Evolutionary conservation across 2,329 filamentous ascomycete genomes (phyloP).

Genomic region (Neofusicoccum laricinum): DNA sequence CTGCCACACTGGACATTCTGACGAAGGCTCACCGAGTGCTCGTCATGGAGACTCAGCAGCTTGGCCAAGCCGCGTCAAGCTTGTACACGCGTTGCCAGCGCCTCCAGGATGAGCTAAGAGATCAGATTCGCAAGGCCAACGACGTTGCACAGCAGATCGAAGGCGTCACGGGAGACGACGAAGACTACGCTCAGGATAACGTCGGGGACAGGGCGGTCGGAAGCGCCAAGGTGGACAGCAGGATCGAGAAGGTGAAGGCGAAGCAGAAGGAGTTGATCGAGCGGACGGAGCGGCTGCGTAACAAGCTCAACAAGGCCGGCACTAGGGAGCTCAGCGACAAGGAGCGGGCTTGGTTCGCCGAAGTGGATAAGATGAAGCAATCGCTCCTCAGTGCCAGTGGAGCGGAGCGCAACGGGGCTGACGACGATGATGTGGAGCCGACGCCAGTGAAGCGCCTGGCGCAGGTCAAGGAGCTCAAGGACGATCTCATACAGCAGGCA

Average conservation of each 20-base stretch:
- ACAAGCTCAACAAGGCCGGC: conserved; percentile 44
- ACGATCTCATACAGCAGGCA: conserved; percentile 43
- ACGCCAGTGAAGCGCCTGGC: conserved; percentile 52
- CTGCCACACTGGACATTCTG: conserved; percentile 68
- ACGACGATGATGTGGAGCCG: conserved; percentile 30
- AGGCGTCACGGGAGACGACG: conserved; percentile 60
- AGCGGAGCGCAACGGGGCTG: conserved; percentile 12
- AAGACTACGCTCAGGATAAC: conserved; percentile 43
- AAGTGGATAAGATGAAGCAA: conserved; percentile 46
- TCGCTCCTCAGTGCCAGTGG: conserved; percentile 33
- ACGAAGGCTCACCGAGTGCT: conserved; percentile 71
- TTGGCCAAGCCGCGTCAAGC: conserved; percentile 69
- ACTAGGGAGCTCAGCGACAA: conserved; percentile 57
- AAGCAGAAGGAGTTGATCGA: conserved; percentile 57
- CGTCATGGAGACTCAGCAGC: conserved; percentile 64
- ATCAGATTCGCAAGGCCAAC: conserved; percentile 65
- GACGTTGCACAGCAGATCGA: conserved; percentile 67
- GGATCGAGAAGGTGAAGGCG: conserved; percentile 54
- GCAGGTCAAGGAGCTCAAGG: conserved; percentile 54
- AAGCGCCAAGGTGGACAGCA: conserved; percentile 57
- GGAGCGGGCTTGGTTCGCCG: conserved; percentile 59
- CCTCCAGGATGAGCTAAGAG: conserved; percentile 64
- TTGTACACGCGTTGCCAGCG: conserved; percentile 69
- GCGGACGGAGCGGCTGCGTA: conserved; percentile 59
- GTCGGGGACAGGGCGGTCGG: conserved; percentile 47